phyloP scores from a whole-genome alignment of 768 basidiomycete species.

The Psilocybe tampanensis region DNA sequence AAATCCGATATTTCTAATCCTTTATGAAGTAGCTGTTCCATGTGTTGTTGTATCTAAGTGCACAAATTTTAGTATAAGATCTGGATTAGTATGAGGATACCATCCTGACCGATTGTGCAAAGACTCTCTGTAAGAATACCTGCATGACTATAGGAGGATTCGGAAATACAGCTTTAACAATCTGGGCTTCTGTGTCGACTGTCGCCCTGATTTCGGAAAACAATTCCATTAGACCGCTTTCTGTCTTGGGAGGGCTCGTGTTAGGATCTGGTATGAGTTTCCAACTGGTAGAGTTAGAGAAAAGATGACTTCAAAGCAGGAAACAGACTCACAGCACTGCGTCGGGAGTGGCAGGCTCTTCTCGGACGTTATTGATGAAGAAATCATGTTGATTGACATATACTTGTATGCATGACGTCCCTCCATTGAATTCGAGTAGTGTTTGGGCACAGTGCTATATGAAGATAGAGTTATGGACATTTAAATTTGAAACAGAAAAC shows the following conservation, averaged over 20 bases:
- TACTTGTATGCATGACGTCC: slow-evolving; percentile 94
- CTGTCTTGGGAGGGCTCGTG: slow-evolving; percentile 71
- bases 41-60: slow-evolving; percentile 90
- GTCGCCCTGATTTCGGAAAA: slow-evolving; percentile 89
- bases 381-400: slow-evolving; percentile 99
- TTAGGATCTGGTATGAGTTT: slow-evolving; percentile 77
- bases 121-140: slow-evolving; percentile 95
- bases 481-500: not conserved
- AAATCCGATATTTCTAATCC: slow-evolving; percentile 81
- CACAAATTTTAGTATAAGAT: not conserved
- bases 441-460: slow-evolving; percentile 96
- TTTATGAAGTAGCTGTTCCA: slow-evolving; percentile 84
- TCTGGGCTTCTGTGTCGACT: slow-evolving; percentile 94
- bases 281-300: slow-evolving; percentile 63
- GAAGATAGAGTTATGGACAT: not conserved
- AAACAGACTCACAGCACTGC: slow-evolving; percentile 49
- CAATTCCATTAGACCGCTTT: slow-evolving; percentile 76
- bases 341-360: slow-evolving; percentile 56
- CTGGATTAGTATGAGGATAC: not conserved
- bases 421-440: slow-evolving; percentile 96
- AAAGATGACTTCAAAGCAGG: not conserved
- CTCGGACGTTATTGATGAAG: slow-evolving; percentile 92
- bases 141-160: slow-evolving; percentile 97
- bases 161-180: slow-evolving; percentile 98
- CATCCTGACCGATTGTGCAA: slow-evolving; percentile 87